Conservation (phyloP, 2,329 filamentous ascomycete genomes). For the Diaporthe aspalathi region DNA sequence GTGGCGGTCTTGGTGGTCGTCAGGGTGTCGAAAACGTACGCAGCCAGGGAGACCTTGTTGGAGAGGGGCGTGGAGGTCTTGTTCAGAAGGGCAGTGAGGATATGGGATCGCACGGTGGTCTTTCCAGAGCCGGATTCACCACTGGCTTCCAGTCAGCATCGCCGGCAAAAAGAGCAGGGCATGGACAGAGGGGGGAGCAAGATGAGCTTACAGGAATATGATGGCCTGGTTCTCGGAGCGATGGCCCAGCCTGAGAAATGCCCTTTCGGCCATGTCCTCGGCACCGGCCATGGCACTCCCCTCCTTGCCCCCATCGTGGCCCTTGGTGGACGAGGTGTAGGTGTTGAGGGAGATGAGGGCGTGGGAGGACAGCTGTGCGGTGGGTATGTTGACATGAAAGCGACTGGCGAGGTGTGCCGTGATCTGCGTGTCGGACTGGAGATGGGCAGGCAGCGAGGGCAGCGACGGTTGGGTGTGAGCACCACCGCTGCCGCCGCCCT, state of each 20-base stretch:
- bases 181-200: no score
- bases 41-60: slow-evolving; percentile 90
- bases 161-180: not conserved
- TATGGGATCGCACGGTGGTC: slow-evolving; percentile 90
- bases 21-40: slow-evolving; percentile 94
- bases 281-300: slow-evolving; percentile 93
- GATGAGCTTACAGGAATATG: slow-evolving; percentile 82
- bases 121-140: slow-evolving; percentile 97
- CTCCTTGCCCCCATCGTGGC: slow-evolving; percentile 89
- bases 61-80: slow-evolving; percentile 94
- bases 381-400: slow-evolving; percentile 91
- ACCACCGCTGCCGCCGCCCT: slow-evolving; percentile 63
- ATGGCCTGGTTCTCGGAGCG: slow-evolving; percentile 94
- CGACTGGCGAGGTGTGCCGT: slow-evolving; percentile 87
- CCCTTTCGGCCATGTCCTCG: slow-evolving; percentile 89
- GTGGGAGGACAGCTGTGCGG: slow-evolving; percentile 89
- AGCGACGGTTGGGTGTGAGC: slow-evolving; percentile 87
- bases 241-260: slow-evolving; percentile 85
- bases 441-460: slow-evolving; percentile 86
- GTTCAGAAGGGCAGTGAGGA: slow-evolving; percentile 85
- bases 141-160: slow-evolving; percentile 58
- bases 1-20: slow-evolving; percentile 98
- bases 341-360: slow-evolving; percentile 94
- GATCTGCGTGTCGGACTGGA: slow-evolving; percentile 73
- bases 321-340: slow-evolving; percentile 88